Conservation (phyloP, 805 yeast genomes). For the Metschnikowia gelsemii region DNA sequence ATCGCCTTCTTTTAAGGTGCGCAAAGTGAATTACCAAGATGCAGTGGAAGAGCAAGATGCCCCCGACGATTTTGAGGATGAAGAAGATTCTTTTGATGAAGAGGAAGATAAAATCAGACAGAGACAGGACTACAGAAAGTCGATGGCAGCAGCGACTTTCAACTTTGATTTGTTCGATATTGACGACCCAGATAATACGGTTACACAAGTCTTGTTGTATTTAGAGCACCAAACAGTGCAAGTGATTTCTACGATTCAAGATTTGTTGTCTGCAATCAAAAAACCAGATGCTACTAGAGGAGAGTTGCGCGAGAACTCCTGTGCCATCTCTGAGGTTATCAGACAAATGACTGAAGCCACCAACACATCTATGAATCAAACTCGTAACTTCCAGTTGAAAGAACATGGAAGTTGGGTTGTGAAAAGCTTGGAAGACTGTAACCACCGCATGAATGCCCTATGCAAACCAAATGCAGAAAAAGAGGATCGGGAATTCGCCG, state of each 20-base stretch:
- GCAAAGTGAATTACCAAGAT: conserved; percentile 17
- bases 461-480: conserved; percentile 47
- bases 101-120: conserved; percentile 39
- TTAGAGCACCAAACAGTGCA: conserved; percentile 92
- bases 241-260: conserved; percentile 86
- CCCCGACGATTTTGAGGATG: conserved; percentile 14
- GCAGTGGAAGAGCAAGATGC: conserved; percentile 8
- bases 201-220: conserved; percentile 77
- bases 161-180: conserved; percentile 76
- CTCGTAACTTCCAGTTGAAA: conserved; percentile 77
- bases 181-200: conserved; percentile 83
- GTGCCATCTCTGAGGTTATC: conserved; percentile 75
- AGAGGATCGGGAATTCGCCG: conserved; percentile 67
- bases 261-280: conserved; percentile 72
- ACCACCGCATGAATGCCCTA: conserved; percentile 73
- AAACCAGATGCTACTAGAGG: conserved; percentile 75
- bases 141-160: conserved; percentile 56
- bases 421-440: conserved; percentile 80
- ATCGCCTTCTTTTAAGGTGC: conserved; percentile 18
- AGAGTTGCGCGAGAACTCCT: conserved; percentile 66
- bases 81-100: conserved; percentile 25
- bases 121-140: conserved; percentile 46
- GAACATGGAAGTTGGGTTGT: conserved; percentile 93
- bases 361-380: conserved; percentile 80
- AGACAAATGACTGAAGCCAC: conserved; percentile 89